These are phyloP conservation scores for Alternaria postmessia DNA, from an alignment of 2,329 filamentous ascomycete genomes.

Conservation along the genomic window DNA sequence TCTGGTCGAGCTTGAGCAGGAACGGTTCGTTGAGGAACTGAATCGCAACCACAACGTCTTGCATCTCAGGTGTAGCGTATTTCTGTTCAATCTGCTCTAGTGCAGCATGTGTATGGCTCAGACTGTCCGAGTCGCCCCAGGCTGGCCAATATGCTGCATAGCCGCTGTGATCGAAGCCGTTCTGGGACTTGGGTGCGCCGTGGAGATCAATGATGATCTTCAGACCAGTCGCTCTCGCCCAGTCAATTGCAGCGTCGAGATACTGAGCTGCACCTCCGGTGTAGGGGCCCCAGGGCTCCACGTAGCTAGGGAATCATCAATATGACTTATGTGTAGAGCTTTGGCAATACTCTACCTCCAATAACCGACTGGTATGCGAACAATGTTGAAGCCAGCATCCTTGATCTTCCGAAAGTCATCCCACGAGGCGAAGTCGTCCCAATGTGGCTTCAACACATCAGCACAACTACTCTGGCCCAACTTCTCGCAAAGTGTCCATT, in stretches of 20 bases:
- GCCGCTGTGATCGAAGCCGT: conserved; percentile 70
- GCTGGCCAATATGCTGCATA: conserved; percentile 53
- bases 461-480: conserved; percentile 57
- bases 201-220: conserved; percentile 68
- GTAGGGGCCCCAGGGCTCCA: conserved; percentile 57
- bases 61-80: conserved; percentile 61
- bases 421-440: conserved; percentile 60
- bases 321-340: background rate
- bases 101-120: conserved; percentile 61
- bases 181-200: conserved; percentile 61
- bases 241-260: conserved; percentile 63
- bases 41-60: conserved; percentile 67
- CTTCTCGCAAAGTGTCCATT: conserved; percentile 60
- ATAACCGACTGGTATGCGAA: conserved; percentile 66
- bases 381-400: conserved; percentile 65
- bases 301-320: conserved; percentile 14
- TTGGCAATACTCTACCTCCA: conserved; percentile 58
- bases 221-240: conserved; percentile 61
- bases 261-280: conserved; percentile 61
- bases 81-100: conserved; percentile 65
- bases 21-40: conserved; percentile 66
- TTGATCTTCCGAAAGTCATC: conserved; percentile 65
- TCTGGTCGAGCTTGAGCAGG: conserved; percentile 56
- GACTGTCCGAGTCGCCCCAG: conserved; percentile 59
- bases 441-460: conserved; percentile 58